Conservation (phyloP, 78 protist species). For the Dictyostelium firmibasis region DNA sequence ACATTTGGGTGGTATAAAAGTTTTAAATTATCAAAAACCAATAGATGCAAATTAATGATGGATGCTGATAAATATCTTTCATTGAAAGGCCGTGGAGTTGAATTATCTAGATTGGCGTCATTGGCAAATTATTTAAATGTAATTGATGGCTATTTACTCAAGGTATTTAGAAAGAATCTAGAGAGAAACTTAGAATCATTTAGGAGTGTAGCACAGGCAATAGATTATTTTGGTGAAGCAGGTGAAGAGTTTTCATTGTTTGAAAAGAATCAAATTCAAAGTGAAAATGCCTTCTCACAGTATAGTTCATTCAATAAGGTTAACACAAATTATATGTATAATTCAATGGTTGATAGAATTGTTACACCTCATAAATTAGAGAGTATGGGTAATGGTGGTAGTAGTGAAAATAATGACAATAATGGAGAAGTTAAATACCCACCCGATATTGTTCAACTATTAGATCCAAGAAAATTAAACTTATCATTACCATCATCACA, state of each 20-base stretch:
- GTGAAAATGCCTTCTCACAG: not conserved
- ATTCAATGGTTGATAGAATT: slow-evolving; percentile 2
- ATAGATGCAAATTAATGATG: not conserved
- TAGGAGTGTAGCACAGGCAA: not conserved
- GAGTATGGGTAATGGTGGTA: not conserved
- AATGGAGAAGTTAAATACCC: not conserved
- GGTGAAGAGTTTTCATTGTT: not conserved
- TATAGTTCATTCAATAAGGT: not conserved
- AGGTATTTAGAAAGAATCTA: not conserved
- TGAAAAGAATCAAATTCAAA: not conserved
- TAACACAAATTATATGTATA: not conserved
- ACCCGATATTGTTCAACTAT: slow-evolving; percentile 5
- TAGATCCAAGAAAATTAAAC: slow-evolving; percentile 19
- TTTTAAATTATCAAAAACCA: not conserved
- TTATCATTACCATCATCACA: not conserved
- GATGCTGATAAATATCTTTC: not conserved
- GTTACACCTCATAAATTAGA: not conserved
- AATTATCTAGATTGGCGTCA: not conserved
- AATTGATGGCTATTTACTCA: slow-evolving; percentile 2
- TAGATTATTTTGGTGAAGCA: not conserved
- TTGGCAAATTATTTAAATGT: slow-evolving; percentile 21
- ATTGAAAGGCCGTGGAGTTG: not conserved
- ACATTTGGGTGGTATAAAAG: not conserved
- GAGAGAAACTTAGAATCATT: not conserved
- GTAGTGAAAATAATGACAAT: not conserved